phyloP scores from a whole-genome alignment of 768 basidiomycete species.

The Amanita polypyramis region DNA sequence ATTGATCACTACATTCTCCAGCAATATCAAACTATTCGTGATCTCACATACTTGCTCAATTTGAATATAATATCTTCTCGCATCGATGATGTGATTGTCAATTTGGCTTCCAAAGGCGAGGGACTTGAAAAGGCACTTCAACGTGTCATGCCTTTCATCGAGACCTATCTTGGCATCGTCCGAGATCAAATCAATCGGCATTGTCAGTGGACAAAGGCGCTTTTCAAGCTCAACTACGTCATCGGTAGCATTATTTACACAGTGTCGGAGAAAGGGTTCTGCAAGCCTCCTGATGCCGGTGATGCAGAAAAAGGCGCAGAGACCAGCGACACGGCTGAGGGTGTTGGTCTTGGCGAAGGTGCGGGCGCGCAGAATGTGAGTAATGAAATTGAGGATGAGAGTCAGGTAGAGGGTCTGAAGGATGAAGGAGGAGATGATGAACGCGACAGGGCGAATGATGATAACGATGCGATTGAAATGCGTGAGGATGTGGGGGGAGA shows the following conservation, averaged over 20 bases:
- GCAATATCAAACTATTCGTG: constrained; percentile 31
- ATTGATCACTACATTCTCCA: constrained; percentile 43
- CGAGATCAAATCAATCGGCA: constrained; percentile 46
- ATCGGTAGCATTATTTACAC: constrained; percentile 64
- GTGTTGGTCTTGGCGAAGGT: constrained; percentile 86
- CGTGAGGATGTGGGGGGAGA: constrained; percentile 80
- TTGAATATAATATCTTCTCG: constrained; percentile 30
- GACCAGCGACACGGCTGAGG: constrained; percentile 44
- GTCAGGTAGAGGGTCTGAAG: constrained; percentile 89
- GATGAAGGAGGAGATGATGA: constrained; percentile 47
- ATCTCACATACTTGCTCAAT: constrained; percentile 38
- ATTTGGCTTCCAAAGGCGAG: constrained; percentile 25
- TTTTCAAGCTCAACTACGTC: constrained; percentile 80
- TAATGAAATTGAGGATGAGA: constrained; percentile 92
- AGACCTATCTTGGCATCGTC: constrained; percentile 47
- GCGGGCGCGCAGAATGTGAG: constrained; percentile 79
- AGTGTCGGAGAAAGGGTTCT: constrained; percentile 83
- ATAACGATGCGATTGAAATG: constrained; percentile 85
- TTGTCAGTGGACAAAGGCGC: constrained; percentile 56
- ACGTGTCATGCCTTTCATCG: constrained; percentile 67
- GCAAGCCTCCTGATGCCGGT: constrained; percentile 69
- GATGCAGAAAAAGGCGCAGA: constrained; percentile 41
- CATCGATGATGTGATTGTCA: constrained; percentile 27
- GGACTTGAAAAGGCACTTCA: constrained; percentile 24
- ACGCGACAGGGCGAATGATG: constrained; percentile 35